Evolutionary conservation across 495 filamentous ascomycete species (phyloP).

Genomic region (Letharia lupina): DNA sequence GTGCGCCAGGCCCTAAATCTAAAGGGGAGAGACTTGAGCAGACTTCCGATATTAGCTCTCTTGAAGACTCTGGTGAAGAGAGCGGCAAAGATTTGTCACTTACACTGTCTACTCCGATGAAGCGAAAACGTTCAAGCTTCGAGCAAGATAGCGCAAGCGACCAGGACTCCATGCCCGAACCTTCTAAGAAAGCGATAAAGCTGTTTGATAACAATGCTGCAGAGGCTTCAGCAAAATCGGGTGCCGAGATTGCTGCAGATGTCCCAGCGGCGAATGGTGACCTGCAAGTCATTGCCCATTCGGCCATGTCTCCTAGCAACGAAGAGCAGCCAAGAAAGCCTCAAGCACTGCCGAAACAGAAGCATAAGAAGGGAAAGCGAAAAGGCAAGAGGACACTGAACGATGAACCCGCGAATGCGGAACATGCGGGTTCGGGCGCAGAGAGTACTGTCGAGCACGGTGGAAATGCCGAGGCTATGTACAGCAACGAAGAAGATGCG

Average conservation of each 20-base stretch:
- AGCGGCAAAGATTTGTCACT: constrained; percentile 7
- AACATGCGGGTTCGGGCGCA: neutral
- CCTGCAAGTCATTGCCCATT: neutral
- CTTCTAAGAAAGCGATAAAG: constrained; percentile 3
- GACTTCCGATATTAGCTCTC: constrained; percentile 22
- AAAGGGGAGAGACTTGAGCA: constrained; percentile 13
- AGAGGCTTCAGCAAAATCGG: neutral
- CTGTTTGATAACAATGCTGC: constrained; percentile 2
- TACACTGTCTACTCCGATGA: constrained; percentile 29
- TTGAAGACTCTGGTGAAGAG: constrained; percentile 22
- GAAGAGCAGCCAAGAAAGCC: constrained; percentile 3
- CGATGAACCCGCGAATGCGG: constrained; percentile 30
- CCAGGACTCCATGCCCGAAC: constrained; percentile 5
- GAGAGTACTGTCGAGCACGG: neutral
- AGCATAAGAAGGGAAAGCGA: constrained; percentile 39
- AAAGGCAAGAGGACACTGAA: constrained; percentile 38
- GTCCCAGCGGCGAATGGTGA: constrained; percentile 2
- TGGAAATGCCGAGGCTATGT: constrained; percentile 9
- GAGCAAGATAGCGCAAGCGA: constrained; percentile 38
- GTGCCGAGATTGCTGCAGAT: neutral
- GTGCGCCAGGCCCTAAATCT: neutral
- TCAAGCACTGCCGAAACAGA: constrained; percentile 25
- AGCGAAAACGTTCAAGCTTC: constrained; percentile 41
- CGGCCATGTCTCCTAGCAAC: neutral
- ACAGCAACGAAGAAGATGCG: constrained; percentile 34